Base-by-base conservation (phyloP, 768 basidiomycete genomes). In the Tephrocybe sp. region DNA sequence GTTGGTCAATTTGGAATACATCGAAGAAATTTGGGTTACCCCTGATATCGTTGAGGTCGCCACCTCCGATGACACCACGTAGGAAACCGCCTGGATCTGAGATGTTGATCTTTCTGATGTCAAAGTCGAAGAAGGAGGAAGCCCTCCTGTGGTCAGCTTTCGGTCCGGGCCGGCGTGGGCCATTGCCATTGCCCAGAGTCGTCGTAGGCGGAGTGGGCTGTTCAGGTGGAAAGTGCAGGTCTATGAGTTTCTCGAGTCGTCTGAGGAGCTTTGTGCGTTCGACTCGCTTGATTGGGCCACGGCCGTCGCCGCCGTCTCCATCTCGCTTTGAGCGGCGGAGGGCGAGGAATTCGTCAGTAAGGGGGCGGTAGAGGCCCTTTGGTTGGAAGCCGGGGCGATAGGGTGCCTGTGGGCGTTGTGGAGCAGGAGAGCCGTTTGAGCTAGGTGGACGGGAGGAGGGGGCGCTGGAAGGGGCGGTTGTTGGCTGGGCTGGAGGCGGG, bases 341-440 rank as follows among this genome's bases (percentile, higher is more conserved):
- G 3, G 78, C 77, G 50, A 85, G 50, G 60, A 93, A 98, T 48
- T 92, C 89, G 48, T 91, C 93, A 6, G 94, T 97, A 32, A 88
- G 80, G 4, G 79, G 84, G 11, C 85, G 73, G 64, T 83, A 86
- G 4, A 93, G 82, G 4, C 95, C 95, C 60, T 79, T 88, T 4
- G 96, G 96, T 65, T 99, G 96, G 65, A 98, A 99, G 1, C 93
- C 93, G 2, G 91, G 85, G 40, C 87, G 84, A 65, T 98, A 98
- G 1, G 86, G 88, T 0, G 86, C 83, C 4, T 69, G 61, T 43
- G 65, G 54, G 44, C 61, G 55, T 15, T 55, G 56, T 18, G 42
- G 38, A 1, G 50, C 26, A 1, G 20, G 41, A 10, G 51, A 48
- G 3, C 32, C 12, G 18, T 21, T 37, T 14, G 44, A 36, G 14